A percentile compares a stretch with the other conserved stretches of the same genome.
These are phyloP conservation scores for Microcera coccophila DNA, from an alignment of 2,329 filamentous ascomycete species.

Conservation along the genomic window DNA sequence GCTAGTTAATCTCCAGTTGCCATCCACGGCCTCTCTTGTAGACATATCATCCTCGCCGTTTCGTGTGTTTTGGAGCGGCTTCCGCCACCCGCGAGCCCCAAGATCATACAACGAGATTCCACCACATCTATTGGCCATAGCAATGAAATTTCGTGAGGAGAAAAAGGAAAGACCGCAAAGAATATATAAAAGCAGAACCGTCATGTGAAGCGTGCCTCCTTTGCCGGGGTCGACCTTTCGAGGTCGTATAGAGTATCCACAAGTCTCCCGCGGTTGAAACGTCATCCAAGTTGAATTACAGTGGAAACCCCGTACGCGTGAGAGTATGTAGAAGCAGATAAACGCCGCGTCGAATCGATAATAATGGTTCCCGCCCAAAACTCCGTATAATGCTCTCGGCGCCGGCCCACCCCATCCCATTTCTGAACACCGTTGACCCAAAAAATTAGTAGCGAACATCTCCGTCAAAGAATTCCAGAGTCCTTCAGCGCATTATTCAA, in stretches of 20 bases:
- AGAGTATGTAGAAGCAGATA: conserved; percentile 9
- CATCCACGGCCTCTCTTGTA: background rate
- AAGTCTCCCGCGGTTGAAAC: conserved; percentile 9
- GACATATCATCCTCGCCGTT: conserved; percentile 8
- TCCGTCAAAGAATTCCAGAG: conserved; percentile 80
- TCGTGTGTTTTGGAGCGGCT: no score
- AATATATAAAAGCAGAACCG: conserved; percentile 19
- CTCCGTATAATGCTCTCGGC: conserved; percentile 27
- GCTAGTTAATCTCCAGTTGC: background rate
- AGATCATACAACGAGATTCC: no score
- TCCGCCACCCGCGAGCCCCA: no score
- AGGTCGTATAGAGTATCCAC: conserved; percentile 1
- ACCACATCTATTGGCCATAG: no score
- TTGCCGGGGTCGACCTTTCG: conserved; percentile 1
- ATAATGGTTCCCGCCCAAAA: conserved; percentile 17
- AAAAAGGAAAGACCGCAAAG: conserved; percentile 16
- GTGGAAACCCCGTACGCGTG: conserved; percentile 8
- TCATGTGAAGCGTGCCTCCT: conserved; percentile 13
- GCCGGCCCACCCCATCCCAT: conserved; percentile 21
- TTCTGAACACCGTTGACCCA: conserved; percentile 21
- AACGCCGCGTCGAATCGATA: conserved; percentile 17
- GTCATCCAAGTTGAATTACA: conserved; percentile 11
- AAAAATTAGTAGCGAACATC: conserved; percentile 12
- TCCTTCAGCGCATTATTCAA: conserved; percentile 97
- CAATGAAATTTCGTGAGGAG: conserved; percentile 5